A percentile compares a stretch with the other conserved stretches of the same genome.
phyloP scores from a whole-genome alignment of 257 asterid species.

The Schizonepeta tenuifolia region DNA sequence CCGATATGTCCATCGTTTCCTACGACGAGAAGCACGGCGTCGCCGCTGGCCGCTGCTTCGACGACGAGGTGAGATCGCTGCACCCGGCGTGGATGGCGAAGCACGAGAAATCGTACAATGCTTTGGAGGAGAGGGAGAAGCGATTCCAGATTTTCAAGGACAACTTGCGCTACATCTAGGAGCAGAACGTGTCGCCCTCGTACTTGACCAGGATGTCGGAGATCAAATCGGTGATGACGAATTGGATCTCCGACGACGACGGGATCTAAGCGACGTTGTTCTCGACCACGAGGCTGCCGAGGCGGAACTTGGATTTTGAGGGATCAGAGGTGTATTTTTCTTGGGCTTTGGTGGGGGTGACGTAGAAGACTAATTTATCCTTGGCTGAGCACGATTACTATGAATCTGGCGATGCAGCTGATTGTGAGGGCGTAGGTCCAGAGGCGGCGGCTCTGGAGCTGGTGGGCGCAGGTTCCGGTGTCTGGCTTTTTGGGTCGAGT shows the following conservation, averaged over 20 bases:
- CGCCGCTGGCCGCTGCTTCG: no score
- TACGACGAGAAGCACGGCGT: no score
- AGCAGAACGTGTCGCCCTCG: no score
- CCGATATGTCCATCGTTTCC: no score
- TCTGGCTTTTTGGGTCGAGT: conserved; percentile 57
- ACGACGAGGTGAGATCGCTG: no score
- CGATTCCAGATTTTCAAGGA: no score
- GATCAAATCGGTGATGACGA: conserved; percentile 79
- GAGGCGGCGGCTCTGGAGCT: conserved; percentile 86
- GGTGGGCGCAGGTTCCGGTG: conserved; percentile 84
- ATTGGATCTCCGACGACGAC: conserved; percentile 73
- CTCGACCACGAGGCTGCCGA: conserved; percentile 92
- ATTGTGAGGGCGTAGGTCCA: conserved; percentile 85
- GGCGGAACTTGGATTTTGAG: conserved; percentile 72
- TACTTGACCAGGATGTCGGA: conserved; percentile 84
- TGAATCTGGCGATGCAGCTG: conserved; percentile 89
- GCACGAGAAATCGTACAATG: no score
- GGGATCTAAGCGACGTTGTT: conserved; percentile 65
- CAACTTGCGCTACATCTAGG: no score
- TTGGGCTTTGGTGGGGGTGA: conserved; percentile 86
- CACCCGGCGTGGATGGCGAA: no score
- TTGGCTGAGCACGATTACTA: conserved; percentile 82
- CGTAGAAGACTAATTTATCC: conserved; percentile 87
- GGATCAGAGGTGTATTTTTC: conserved; percentile 65
- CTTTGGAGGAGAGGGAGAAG: no score